phyloP scores from a whole-genome alignment of 2,329 filamentous ascomycete species.

The Botrytis squamosa region DNA sequence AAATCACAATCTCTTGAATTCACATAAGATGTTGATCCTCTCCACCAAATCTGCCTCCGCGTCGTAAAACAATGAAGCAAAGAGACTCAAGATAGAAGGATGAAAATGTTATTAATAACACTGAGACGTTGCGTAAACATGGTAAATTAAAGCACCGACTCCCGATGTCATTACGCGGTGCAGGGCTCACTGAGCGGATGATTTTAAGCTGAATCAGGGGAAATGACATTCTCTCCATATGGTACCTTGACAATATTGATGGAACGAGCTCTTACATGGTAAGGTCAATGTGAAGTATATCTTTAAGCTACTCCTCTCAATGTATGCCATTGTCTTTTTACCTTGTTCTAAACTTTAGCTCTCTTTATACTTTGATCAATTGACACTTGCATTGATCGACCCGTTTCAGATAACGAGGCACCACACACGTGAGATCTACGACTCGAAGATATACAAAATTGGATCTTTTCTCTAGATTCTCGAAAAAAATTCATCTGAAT shows the following conservation, averaged over 20 bases:
- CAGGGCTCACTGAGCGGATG: neutral
- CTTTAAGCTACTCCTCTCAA: neutral
- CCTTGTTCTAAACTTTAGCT: neutral
- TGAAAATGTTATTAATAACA: neutral
- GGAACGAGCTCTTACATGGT: neutral
- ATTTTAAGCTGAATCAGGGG: constrained; percentile 15
- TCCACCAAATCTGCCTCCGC: neutral
- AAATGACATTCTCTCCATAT: neutral
- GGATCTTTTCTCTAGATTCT: neutral
- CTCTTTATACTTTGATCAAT: neutral
- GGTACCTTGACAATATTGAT: neutral
- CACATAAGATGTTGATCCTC: neutral
- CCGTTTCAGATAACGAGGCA: neutral
- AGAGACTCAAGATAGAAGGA: neutral
- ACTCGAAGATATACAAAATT: neutral
- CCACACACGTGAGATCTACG: neutral
- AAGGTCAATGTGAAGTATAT: neutral
- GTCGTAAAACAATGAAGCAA: neutral
- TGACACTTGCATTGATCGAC: neutral
- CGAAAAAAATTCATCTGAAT: neutral
- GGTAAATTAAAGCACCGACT: constrained; percentile 18
- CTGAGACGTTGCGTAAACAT: neutral
- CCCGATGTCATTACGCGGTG: neutral
- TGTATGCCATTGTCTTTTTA: neutral
- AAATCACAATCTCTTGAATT: neutral